Evolutionary conservation across 805 yeast genomes (phyloP), one percentile per base, ranked within the genome.

Genomic region (Torulaspora delbrueckii): DNA sequence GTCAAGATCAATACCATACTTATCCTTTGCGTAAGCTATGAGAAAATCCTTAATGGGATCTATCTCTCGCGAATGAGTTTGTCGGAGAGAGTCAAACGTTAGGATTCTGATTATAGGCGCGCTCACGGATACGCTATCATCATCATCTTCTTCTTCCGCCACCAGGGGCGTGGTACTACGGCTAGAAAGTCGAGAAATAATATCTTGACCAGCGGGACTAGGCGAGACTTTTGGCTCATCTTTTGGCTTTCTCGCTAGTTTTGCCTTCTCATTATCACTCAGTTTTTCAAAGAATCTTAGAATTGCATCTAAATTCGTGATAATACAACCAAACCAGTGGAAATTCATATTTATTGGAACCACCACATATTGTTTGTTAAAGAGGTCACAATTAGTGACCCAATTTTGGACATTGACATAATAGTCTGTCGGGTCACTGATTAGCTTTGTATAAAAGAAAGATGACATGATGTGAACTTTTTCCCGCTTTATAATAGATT

Each of bases 251-350:
- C 22, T 22, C 1, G 14, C 34, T 24, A 40, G 13, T 6, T 32
- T 25, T 12, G 25, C 31, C 14, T 32, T 40, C 32, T 40, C 37
- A 12, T 10, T 25, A 16, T 40, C 43, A 13, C 25, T 30, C 18
- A 39, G 37, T 10, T 37, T 46, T 27, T 13, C 45, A 31, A 55
- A 42, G 30, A 47, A 55, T 8, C 53, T 34, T 19, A 58, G 34
- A 14, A 62, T 51, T 14, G 42, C 58, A 53, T 40, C 78, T 70
- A 56, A 78, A 68, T 49, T 83, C 75, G 47, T 79, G 3, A 91
- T 76, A 3, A 91, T 76, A 23, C 86, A 82, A 37, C 90, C 81
- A 59, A 81, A 86, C 99, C 99, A 93, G 67, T 93, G 99, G 32
- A 77, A 70, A 33, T 75, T 75, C 51, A 82, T 86, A 63, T 87